Evolutionary conservation across 2,329 filamentous ascomycete genomes (phyloP).

Genomic region (Beauveria sp.): DNA sequence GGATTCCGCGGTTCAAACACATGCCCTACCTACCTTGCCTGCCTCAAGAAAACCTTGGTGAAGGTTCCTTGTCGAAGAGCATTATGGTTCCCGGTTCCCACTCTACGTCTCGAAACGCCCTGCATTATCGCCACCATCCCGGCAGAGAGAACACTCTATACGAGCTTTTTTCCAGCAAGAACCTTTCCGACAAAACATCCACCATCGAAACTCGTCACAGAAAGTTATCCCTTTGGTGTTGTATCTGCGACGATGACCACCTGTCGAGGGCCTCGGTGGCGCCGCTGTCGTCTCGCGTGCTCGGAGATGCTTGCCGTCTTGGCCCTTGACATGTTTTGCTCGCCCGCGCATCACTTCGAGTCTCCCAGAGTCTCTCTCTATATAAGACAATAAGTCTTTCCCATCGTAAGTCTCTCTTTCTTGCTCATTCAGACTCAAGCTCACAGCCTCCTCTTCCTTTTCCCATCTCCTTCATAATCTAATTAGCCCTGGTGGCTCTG

Average conservation of each 20-base stretch:
- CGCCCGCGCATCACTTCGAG: neutral
- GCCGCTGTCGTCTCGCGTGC: neutral
- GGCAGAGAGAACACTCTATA: neutral
- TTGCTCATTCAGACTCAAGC: conserved; percentile 5
- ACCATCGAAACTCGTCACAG: conserved; percentile 6
- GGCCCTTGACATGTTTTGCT: neutral
- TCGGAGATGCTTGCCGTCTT: neutral
- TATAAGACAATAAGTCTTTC: neutral
- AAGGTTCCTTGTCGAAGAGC: too few species aligned
- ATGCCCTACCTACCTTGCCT: neutral
- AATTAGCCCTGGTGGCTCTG: conserved; percentile 11
- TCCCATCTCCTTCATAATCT: neutral
- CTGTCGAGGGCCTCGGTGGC: neutral
- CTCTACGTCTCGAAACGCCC: neutral
- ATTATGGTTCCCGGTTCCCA: neutral
- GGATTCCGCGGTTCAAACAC: neutral
- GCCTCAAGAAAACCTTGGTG: too few species aligned
- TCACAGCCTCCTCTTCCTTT: neutral
- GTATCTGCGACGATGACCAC: neutral
- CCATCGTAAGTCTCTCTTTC: neutral
- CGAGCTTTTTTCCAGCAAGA: neutral
- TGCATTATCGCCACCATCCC: neutral
- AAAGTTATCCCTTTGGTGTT: neutral
- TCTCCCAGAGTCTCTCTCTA: neutral
- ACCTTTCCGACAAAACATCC: neutral